phyloP scores from a whole-genome alignment of 2,329 filamentous ascomycete genomes.

The Aspergillus proliferans region DNA sequence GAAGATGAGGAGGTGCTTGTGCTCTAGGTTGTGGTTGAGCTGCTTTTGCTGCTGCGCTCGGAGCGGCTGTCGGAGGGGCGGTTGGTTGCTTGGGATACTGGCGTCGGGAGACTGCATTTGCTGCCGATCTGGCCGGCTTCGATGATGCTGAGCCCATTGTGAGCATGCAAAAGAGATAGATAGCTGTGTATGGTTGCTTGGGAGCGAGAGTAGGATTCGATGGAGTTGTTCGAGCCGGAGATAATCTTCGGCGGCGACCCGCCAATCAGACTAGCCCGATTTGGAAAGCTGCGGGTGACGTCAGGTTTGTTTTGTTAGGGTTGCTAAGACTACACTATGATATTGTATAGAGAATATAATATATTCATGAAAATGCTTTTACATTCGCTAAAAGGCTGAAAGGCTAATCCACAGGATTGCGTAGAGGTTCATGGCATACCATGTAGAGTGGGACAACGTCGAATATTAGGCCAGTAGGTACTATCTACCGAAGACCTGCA shows the following conservation, averaged over 20 bases:
- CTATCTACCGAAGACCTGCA: slow-evolving; percentile 56
- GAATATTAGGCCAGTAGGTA: slow-evolving; percentile 3
- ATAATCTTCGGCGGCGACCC: slow-evolving; percentile 1
- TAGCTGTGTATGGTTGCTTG: slow-evolving; percentile 2
- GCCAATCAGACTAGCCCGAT: slow-evolving; percentile 11
- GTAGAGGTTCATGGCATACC: no score
- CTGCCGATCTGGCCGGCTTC: slow-evolving; percentile 47
- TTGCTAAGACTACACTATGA: not conserved
- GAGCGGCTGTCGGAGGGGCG: slow-evolving; percentile 29
- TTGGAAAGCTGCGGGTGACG: slow-evolving; percentile 13
- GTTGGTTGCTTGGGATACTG: slow-evolving; percentile 51
- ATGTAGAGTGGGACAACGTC: not conserved
- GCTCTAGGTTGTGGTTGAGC: slow-evolving; percentile 3
- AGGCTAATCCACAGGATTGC: no score
- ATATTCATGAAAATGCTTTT: no score
- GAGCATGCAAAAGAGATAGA: not conserved
- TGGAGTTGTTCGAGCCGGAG: not conserved
- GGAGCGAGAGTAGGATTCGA: not conserved
- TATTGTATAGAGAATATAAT: no score
- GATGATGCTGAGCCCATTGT: slow-evolving; percentile 55
- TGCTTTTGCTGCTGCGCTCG: slow-evolving; percentile 17
- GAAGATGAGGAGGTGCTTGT: not conserved
- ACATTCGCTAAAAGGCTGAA: no score
- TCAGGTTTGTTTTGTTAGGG: slow-evolving; percentile 6
- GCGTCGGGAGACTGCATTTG: slow-evolving; percentile 44